These are phyloP conservation scores for Pseudopithomyces chartarum DNA, from an alignment of 2,329 filamentous ascomycete genomes.

Conservation along the genomic window DNA sequence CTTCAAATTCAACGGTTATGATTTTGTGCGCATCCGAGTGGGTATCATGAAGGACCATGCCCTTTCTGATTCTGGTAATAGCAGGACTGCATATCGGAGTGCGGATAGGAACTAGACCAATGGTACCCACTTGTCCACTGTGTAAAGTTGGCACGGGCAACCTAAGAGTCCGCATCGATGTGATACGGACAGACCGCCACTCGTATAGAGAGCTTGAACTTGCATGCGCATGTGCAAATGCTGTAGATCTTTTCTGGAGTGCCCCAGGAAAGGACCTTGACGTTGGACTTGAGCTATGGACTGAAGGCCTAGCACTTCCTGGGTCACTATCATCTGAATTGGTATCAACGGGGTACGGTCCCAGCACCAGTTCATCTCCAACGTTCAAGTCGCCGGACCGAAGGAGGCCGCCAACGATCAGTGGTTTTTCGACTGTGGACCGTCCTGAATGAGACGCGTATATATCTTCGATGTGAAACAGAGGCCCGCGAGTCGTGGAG, in stretches of 20 bases:
- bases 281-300: slow-evolving; percentile 39
- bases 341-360: slow-evolving; percentile 62
- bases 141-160: slow-evolving; percentile 78
- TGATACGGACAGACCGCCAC: slow-evolving; percentile 81
- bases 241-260: slow-evolving; percentile 31
- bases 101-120: slow-evolving; percentile 68
- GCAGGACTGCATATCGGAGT: slow-evolving; percentile 31
- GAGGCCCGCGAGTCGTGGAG: slow-evolving; percentile 53
- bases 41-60: slow-evolving; percentile 75
- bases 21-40: slow-evolving; percentile 58
- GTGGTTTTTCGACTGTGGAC: slow-evolving; percentile 22
- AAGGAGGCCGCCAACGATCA: slow-evolving; percentile 84
- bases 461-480: slow-evolving; percentile 92
- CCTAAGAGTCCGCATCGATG: slow-evolving; percentile 86
- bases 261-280: slow-evolving; percentile 57
- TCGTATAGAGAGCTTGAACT: slow-evolving; percentile 36
- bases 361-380: slow-evolving; percentile 77
- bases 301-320: slow-evolving; percentile 31
- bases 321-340: slow-evolving; percentile 45
- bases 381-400: slow-evolving; percentile 78
- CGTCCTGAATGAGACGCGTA: slow-evolving; percentile 65
- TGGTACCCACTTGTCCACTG: slow-evolving; percentile 84
- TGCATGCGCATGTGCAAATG: slow-evolving; percentile 3
- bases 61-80: slow-evolving; percentile 64
- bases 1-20: slow-evolving; percentile 70